Conservation (phyloP, 208 protist genomes). For the Wallacemonas sp. region DNA sequence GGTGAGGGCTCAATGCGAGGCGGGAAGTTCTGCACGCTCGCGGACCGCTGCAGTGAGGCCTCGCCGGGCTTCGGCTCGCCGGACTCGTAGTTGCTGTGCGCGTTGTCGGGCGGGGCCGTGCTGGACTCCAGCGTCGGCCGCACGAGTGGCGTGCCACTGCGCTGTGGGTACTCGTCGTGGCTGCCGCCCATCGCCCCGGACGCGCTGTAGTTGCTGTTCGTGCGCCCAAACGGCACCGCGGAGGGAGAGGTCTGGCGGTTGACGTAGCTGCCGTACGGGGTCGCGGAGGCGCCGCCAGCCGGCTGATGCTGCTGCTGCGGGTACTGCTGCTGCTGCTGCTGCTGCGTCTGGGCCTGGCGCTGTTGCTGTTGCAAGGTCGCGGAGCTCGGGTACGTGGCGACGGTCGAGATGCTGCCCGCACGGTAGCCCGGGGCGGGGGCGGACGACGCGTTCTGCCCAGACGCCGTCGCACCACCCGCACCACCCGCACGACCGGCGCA, state of each 20-base stretch:
- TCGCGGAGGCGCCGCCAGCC: neutral
- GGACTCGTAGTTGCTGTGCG: constrained; percentile 51
- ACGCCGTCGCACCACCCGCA: neutral
- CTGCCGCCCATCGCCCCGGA: constrained; percentile 12
- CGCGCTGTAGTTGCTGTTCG: constrained; percentile 20
- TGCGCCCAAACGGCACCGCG: constrained; percentile 16
- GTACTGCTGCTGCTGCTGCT: neutral
- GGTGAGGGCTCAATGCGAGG: constrained; percentile 72
- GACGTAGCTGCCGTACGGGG: constrained; percentile 12
- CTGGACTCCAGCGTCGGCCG: constrained; percentile 27
- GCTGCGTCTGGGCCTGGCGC: neutral
- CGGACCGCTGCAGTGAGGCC: constrained; percentile 71
- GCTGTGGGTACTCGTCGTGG: constrained; percentile 18
- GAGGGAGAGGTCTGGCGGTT: constrained; percentile 12
- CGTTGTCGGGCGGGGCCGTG: constrained; percentile 51
- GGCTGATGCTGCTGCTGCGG: neutral
- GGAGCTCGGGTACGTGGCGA: neutral
- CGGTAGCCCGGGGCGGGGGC: neutral
- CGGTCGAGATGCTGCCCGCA: neutral
- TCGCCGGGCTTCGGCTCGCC: constrained; percentile 60
- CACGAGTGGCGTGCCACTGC: constrained; percentile 42
- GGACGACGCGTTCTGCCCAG: neutral
- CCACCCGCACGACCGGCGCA: constrained; percentile 25
- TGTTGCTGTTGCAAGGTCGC: neutral
- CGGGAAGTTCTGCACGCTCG: constrained; percentile 50